Percentiles rank a stretch among this genome's conserved stretches.
phyloP scores from a whole-genome alignment of 768 basidiomycete species.

The Paxillus rubicundulus region DNA sequence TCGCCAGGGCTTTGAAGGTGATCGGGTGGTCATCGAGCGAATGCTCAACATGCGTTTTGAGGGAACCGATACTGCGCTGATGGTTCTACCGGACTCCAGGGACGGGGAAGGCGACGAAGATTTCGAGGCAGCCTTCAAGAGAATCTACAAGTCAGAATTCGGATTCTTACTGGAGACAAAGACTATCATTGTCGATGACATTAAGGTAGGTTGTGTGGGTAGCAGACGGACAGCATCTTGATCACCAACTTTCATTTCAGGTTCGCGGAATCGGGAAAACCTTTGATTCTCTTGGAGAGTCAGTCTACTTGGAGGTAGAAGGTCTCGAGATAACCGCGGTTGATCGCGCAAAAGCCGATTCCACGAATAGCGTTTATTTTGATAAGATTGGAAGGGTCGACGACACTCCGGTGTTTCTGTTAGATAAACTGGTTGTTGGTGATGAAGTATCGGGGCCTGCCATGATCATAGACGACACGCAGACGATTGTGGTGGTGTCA shows the following conservation, averaged over 20 bases:
- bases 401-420: slow-evolving; percentile 76
- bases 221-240: neutral
- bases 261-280: slow-evolving; percentile 92
- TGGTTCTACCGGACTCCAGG: slow-evolving; percentile 61
- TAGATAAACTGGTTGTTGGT: slow-evolving; percentile 65
- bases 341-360: slow-evolving; percentile 44
- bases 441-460: slow-evolving; percentile 81
- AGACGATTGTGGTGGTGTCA: slow-evolving; percentile 88
- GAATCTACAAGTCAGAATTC: slow-evolving; percentile 82
- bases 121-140: slow-evolving; percentile 77
- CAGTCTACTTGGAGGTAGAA: slow-evolving; percentile 74
- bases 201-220: slow-evolving; percentile 56
- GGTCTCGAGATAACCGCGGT: slow-evolving; percentile 43
- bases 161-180: slow-evolving; percentile 89
- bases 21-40: slow-evolving; percentile 71
- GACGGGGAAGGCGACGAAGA: slow-evolving; percentile 62
- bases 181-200: slow-evolving; percentile 82
- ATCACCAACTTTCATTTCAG: slow-evolving; percentile 29
- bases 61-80: slow-evolving; percentile 89
- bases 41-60: slow-evolving; percentile 93
- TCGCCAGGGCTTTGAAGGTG: slow-evolving; percentile 76
- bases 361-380: slow-evolving; percentile 73
- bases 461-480: slow-evolving; percentile 93
- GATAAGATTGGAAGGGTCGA: slow-evolving; percentile 72
- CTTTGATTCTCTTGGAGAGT: slow-evolving; percentile 74